Evolutionary conservation across 169 alveolate species (phyloP).

Genomic region (Eimeria sp.): DNA sequence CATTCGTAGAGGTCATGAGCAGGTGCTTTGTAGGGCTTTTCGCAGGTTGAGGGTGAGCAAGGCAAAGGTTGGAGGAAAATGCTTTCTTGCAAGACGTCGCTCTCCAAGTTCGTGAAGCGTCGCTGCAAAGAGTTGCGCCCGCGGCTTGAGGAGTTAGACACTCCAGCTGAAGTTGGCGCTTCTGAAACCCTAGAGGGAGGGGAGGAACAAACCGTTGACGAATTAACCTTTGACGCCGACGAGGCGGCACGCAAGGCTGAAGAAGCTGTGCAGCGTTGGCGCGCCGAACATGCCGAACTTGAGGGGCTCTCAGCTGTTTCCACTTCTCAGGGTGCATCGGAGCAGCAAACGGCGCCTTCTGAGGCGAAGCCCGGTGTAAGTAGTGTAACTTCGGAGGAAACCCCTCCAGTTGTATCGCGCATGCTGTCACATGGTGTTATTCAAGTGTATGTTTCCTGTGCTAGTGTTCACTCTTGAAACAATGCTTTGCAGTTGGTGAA

Average conservation of each 20-base stretch:
- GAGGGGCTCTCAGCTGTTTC: background rate
- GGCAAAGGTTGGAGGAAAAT: constrained; percentile 65
- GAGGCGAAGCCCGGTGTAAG: constrained; percentile 20
- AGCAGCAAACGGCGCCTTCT: background rate
- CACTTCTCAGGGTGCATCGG: constrained; percentile 2
- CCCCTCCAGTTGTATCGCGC: background rate
- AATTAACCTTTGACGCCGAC: constrained; percentile 26
- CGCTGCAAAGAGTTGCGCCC: constrained; percentile 57
- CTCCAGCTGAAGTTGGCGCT: background rate
- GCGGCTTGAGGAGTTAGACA: background rate
- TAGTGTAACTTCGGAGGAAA: background rate
- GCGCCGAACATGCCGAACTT: constrained; percentile 37
- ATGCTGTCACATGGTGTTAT: background rate
- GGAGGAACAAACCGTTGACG: background rate
- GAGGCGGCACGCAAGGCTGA: constrained; percentile 74
- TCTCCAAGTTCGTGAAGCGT: constrained; percentile 42
- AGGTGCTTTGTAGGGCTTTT: background rate
- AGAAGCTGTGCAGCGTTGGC: constrained; percentile 78
- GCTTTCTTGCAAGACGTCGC: constrained; percentile 37
- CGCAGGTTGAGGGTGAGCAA: constrained; percentile 62
- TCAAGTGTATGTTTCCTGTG: background rate
- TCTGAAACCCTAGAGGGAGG: background rate
- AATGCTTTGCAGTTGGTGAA: background rate
- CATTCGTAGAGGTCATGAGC: background rate
- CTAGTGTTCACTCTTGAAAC: background rate